A percentile compares a stretch with the other conserved stretches of the same genome.
These are phyloP conservation scores for Globisporangium middletonii DNA, from an alignment of 352 stramenopile species.

Conservation along the genomic window DNA sequence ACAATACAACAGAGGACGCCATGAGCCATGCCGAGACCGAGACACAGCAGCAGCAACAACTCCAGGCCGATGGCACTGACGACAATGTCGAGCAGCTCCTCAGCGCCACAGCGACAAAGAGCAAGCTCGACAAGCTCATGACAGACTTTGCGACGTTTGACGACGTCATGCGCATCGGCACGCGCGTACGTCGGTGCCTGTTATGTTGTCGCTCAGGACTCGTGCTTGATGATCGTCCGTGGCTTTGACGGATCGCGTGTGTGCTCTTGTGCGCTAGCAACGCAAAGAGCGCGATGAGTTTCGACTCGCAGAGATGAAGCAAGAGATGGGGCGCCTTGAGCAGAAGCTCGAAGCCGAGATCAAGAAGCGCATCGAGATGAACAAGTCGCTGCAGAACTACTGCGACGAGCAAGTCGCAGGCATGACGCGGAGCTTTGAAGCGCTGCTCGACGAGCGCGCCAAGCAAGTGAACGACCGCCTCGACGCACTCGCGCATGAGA, in stretches of 20 bases:
- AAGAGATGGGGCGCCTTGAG: slow-evolving; percentile 90
- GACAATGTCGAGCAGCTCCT: slow-evolving; percentile 24
- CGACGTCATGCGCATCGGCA: too few relatives aligned
- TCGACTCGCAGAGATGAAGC: slow-evolving; percentile 88
- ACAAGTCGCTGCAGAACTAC: slow-evolving; percentile 88
- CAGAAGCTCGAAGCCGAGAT: slow-evolving; percentile 90
- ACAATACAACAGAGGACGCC: background rate
- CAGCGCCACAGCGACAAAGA: slow-evolving; percentile 67
- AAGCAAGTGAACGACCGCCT: slow-evolving; percentile 72
- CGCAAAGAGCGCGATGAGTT: too few relatives aligned
- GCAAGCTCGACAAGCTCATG: slow-evolving; percentile 83
- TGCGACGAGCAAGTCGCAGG: slow-evolving; percentile 85
- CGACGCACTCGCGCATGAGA: slow-evolving; percentile 60
- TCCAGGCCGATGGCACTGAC: background rate
- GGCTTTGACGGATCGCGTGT: too few relatives aligned
- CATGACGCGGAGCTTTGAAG: slow-evolving; percentile 80
- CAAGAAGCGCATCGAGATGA: slow-evolving; percentile 93
- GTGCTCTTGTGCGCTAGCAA: too few relatives aligned
- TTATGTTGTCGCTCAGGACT: too few relatives aligned
- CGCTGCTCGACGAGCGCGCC: slow-evolving; percentile 73
- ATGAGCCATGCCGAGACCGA: background rate
- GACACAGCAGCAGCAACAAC: slow-evolving; percentile 5
- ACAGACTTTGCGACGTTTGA: too few relatives aligned
- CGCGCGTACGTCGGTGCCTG: too few relatives aligned
- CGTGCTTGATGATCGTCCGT: too few relatives aligned